Evolutionary conservation across 371 early-diverging fungal species (phyloP).

Genomic region (Rhizopus stolonifer): DNA sequence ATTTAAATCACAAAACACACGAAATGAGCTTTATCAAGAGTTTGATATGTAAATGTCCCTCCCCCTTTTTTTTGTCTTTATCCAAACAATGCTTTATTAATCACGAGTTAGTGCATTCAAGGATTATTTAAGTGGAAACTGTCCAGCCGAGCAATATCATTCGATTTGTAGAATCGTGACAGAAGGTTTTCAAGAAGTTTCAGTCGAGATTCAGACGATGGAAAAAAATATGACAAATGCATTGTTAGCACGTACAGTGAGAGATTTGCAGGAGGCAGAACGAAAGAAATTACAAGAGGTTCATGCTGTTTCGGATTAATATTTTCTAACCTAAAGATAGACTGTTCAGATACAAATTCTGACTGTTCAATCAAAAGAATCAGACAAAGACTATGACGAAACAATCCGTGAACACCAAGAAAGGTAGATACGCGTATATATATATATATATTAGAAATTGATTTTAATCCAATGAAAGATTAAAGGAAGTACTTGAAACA

Average conservation of each 20-base stretch:
- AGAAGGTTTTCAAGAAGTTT: slow-evolving; percentile 50
- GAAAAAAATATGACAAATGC: slow-evolving; percentile 25
- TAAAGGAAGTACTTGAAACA: slow-evolving; percentile 19
- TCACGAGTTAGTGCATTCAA: slow-evolving; percentile 35
- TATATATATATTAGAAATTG: too few species aligned
- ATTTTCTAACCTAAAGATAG: slow-evolving; percentile 4
- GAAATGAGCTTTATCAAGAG: slow-evolving; percentile 40
- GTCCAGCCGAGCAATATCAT: slow-evolving; percentile 43
- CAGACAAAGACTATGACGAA: slow-evolving; percentile 44
- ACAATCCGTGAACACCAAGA: slow-evolving; percentile 28
- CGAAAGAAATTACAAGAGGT: slow-evolving; percentile 40
- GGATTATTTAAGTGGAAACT: slow-evolving; percentile 39
- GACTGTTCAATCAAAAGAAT: slow-evolving; percentile 34
- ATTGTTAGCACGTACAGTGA: slow-evolving; percentile 32
- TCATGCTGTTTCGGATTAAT: slow-evolving; percentile 1
- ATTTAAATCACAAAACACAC: slow-evolving; percentile 39
- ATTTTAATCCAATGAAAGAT: too few species aligned
- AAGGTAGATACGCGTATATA: slow-evolving; percentile 16
- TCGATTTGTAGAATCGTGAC: slow-evolving; percentile 48
- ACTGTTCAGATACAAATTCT: slow-evolving; percentile 41
- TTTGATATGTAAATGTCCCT: slow-evolving; percentile 37
- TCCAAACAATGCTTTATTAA: too few species aligned
- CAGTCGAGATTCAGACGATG: slow-evolving; percentile 35
- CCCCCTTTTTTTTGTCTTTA: neutral
- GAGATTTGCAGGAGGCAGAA: slow-evolving; percentile 37